Conservation (phyloP, 352 stramenopile genomes). For the Phytophthora litchii region DNA sequence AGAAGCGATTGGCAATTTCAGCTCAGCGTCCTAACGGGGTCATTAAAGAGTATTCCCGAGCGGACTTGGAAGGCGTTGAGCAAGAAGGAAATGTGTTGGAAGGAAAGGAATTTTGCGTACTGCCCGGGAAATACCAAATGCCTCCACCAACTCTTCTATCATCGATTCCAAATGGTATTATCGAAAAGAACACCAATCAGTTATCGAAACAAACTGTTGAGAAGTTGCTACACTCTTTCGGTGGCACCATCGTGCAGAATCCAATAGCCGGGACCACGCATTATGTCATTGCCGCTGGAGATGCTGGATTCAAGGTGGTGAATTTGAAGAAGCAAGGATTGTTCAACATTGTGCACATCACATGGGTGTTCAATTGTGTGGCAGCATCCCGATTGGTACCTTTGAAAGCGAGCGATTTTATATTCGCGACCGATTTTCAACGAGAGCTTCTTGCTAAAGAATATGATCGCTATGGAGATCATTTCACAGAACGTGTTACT, state of each 20-base stretch:
- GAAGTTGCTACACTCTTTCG: constrained; percentile 73
- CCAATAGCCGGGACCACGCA: constrained; percentile 65
- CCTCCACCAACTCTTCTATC: constrained; percentile 15
- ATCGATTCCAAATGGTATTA: constrained; percentile 41
- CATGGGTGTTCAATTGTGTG: constrained; percentile 67
- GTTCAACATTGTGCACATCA: constrained; percentile 74
- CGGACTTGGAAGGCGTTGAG: constrained; percentile 62
- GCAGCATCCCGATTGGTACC: constrained; percentile 35
- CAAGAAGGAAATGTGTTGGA: constrained; percentile 68
- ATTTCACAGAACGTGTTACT: constrained; percentile 66
- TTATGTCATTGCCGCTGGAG: constrained; percentile 66
- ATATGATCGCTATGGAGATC: constrained; percentile 76
- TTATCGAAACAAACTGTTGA: constrained; percentile 80
- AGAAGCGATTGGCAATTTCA: constrained; percentile 39
- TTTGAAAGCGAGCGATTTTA: constrained; percentile 64
- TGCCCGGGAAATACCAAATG: constrained; percentile 77
- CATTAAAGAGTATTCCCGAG: constrained; percentile 62
- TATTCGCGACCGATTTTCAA: constrained; percentile 73
- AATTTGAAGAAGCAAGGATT: constrained; percentile 84
- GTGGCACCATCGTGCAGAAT: constrained; percentile 78
- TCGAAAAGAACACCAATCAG: constrained; percentile 33
- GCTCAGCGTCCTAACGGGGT: constrained; percentile 41
- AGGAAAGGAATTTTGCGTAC: constrained; percentile 75
- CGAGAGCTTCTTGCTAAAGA: constrained; percentile 61
- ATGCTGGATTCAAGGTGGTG: constrained; percentile 75